Conservation (phyloP, 345 rosid species). For the Carallia brachiata region DNA sequence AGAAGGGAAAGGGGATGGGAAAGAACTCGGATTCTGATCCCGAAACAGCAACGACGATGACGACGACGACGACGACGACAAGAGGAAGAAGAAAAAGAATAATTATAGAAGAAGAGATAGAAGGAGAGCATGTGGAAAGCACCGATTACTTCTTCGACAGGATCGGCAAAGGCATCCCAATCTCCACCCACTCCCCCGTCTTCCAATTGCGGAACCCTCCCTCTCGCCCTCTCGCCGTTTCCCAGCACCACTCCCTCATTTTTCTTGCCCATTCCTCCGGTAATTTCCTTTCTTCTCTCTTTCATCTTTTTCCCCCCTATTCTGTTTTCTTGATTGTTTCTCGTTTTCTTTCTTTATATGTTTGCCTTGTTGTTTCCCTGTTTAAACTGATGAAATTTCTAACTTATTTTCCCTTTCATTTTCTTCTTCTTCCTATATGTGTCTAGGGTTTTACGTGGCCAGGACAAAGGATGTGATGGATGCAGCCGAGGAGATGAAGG, state of each 20-base stretch:
- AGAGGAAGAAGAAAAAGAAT: slow-evolving; percentile 24
- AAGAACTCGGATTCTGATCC: no score
- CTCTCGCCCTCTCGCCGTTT: slow-evolving; percentile 68
- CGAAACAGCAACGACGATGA: no score
- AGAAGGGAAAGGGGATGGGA: no score
- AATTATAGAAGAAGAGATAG: slow-evolving; percentile 42
- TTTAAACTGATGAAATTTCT: no score
- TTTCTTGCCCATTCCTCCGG: slow-evolving; percentile 78
- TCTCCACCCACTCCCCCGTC: slow-evolving; percentile 34
- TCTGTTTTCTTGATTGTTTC: no score
- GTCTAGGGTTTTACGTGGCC: slow-evolving; percentile 76
- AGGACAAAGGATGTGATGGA: slow-evolving; percentile 70
- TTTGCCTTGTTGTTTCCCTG: no score
- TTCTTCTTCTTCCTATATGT: slow-evolving; percentile 14
- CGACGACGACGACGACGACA: background rate
- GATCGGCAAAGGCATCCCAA: slow-evolving; percentile 62
- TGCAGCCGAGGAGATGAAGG: slow-evolving; percentile 49
- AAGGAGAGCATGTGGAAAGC: slow-evolving; percentile 53
- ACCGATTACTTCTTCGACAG: slow-evolving; percentile 67
- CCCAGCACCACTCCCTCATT: slow-evolving; percentile 46
- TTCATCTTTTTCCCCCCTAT: background rate
- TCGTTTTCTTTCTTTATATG: background rate
- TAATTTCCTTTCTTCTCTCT: slow-evolving; percentile 7
- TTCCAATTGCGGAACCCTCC: slow-evolving; percentile 60
- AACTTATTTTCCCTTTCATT: background rate